Base-by-base conservation (phyloP, 805 yeast species). In the Yamadazyma sp. region DNA sequence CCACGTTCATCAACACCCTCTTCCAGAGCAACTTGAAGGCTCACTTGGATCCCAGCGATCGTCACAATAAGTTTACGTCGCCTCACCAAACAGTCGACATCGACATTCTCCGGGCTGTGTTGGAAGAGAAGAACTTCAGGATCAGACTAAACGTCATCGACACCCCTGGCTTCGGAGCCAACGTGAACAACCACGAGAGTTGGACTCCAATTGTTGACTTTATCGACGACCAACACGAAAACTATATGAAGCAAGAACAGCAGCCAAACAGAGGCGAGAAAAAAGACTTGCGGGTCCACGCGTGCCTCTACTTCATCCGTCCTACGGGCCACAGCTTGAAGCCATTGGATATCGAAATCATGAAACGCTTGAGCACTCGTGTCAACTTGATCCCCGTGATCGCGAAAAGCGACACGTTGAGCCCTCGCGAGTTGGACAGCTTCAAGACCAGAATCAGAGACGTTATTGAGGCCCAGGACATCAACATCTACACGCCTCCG, bases 131-230 rank as follows among this genome's bases (percentile, higher is more conserved):
- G 61, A 86, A 84, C 57, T 85, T 90, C 63, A 74, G 72, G 48
- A 74, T 86, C 49, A 75, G 83, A 45, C 75, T 90, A 47, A 88
- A 88, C 49, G 73, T 90, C 40, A 80, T 90, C 52, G 96, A 89
- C 62, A 87, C 96, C 2, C 96, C 96, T 6, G 96, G 96, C 1
- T 87, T 88, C 59, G 97, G 96, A 44, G 95, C 87, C 58, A 84
- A 83, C 59, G 84, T 88, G 47, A 84, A 89, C 67, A 90, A 89
- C 64, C 75, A 74, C 53, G 82, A 84, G 57, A 74, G 93, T 30
- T 88, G 95, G 95, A 82, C 81, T 42, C 88, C 96, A 25, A 76
- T 88, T 50, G 71, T 84, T 44, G 95, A 87, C 60, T 90, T 87
- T 60, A 79, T 90, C 46, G 96, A 89, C 60, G 95, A 87, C 57